phyloP scores from a whole-genome alignment of 2,329 filamentous ascomycete species.

The Teratosphaeria destructans region DNA sequence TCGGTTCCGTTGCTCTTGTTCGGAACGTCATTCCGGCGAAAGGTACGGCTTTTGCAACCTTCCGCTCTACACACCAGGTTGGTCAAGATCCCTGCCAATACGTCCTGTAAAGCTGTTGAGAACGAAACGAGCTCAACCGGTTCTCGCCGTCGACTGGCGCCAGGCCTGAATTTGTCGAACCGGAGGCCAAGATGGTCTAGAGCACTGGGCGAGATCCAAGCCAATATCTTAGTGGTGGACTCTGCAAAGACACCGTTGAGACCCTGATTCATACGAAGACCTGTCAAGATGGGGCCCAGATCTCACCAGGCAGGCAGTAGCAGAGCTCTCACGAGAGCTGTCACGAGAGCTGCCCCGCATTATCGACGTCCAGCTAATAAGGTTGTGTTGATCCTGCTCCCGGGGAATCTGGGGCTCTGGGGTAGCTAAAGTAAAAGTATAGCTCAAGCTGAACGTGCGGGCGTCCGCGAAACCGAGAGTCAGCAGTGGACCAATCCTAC shows the following conservation, averaged over 20 bases:
- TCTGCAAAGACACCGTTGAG: background rate
- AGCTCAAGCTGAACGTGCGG: background rate
- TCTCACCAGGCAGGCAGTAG: background rate
- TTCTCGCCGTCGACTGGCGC: background rate
- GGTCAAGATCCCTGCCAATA: background rate
- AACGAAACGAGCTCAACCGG: background rate
- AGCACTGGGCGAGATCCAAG: background rate
- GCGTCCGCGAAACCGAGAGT: background rate
- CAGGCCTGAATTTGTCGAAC: background rate
- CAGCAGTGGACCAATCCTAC: background rate
- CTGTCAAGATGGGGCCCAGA: background rate
- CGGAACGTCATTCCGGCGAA: background rate
- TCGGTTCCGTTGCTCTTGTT: background rate
- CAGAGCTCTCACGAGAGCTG: background rate
- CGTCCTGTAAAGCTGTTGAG: background rate
- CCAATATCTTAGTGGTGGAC: background rate
- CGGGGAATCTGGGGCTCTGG: background rate
- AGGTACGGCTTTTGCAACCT: background rate
- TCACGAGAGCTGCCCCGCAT: background rate
- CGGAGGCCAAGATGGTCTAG: background rate
- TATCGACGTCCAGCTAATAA: background rate
- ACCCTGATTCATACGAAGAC: background rate
- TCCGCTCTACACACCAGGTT: background rate
- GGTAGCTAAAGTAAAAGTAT: background rate
- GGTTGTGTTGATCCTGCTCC: background rate